Evolutionary conservation across 495 filamentous ascomycete species (phyloP).

Genomic region (Penicillium chermesinum): DNA sequence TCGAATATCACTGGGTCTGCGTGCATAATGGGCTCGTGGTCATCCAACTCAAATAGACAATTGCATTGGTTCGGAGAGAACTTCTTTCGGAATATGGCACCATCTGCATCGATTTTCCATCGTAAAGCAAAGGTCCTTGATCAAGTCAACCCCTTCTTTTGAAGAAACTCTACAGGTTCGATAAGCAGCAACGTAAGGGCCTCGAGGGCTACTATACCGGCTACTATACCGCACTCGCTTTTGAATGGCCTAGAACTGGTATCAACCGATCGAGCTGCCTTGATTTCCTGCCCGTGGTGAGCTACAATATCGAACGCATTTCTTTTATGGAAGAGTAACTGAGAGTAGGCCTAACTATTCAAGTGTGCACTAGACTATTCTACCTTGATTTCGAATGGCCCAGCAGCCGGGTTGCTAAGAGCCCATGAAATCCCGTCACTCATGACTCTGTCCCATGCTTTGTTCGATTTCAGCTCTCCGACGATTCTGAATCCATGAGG

Average conservation of each 20-base stretch:
- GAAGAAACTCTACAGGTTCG: background rate
- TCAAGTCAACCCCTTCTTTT: too few relatives aligned
- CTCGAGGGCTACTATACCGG: background rate
- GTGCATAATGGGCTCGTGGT: conserved; percentile 13
- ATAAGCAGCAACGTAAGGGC: background rate
- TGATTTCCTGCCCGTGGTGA: too few relatives aligned
- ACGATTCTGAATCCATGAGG: conserved; percentile 44
- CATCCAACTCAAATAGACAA: conserved; percentile 21
- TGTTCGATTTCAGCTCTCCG: conserved; percentile 26
- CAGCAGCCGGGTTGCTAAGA: conserved; percentile 24
- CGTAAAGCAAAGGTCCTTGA: background rate
- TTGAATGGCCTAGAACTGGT: too few relatives aligned
- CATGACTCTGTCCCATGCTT: conserved; percentile 41
- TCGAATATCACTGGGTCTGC: conserved; percentile 17
- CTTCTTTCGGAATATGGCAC: background rate
- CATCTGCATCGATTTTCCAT: background rate
- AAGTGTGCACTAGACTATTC: conserved; percentile 7
- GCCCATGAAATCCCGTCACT: conserved; percentile 38
- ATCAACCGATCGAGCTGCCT: too few relatives aligned
- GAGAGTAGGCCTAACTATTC: background rate
- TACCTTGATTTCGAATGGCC: conserved; percentile 31
- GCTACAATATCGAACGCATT: too few relatives aligned
- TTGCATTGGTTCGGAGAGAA: conserved; percentile 12
- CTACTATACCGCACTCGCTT: background rate
- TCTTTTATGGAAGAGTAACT: background rate